These are phyloP conservation scores for Herpotrichia juniperi DNA, from an alignment of 2,329 filamentous ascomycete genomes.

Conservation along the genomic window DNA sequence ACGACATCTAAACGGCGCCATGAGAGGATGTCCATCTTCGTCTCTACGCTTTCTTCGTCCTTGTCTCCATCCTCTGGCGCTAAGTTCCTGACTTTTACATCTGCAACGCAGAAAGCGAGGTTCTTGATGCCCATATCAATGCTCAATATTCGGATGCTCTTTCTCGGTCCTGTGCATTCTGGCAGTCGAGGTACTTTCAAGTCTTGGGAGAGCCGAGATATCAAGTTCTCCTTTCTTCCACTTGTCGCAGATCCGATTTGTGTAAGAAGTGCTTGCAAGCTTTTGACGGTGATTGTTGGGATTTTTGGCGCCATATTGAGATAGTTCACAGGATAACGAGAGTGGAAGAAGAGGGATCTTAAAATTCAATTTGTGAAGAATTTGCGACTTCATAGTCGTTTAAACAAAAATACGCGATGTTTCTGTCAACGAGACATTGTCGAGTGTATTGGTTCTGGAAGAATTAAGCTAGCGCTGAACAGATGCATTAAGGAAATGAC, in stretches of 20 bases:
- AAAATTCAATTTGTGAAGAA: too few relatives aligned
- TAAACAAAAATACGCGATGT: too few relatives aligned
- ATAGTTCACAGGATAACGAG: too few relatives aligned
- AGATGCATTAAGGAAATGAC: too few relatives aligned
- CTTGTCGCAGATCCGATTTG: conserved; percentile 64
- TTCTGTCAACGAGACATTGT: too few relatives aligned
- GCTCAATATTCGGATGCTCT: conserved; percentile 64
- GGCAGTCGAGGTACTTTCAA: conserved; percentile 20
- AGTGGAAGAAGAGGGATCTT: too few relatives aligned
- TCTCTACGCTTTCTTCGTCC: background rate
- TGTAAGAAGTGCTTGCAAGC: conserved; percentile 65
- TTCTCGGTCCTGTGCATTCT: background rate
- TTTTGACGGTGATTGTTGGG: conserved; percentile 49
- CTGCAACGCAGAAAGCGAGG: conserved; percentile 73
- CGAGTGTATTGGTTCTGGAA: too few relatives aligned
- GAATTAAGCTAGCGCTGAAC: too few relatives aligned
- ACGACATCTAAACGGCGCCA: conserved; percentile 42
- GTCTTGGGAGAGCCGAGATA: conserved; percentile 56
- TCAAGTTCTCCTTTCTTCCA: conserved; percentile 65
- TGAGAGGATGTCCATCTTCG: conserved; percentile 30
- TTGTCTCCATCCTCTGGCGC: background rate
- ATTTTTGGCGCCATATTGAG: conserved; percentile 24
- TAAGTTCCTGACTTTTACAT: conserved; percentile 28
- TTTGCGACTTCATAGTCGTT: too few relatives aligned
- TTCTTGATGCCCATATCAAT: conserved; percentile 88